Conservation (phyloP, 2,329 filamentous ascomycete species). For the Lachnellula subtilissima region DNA sequence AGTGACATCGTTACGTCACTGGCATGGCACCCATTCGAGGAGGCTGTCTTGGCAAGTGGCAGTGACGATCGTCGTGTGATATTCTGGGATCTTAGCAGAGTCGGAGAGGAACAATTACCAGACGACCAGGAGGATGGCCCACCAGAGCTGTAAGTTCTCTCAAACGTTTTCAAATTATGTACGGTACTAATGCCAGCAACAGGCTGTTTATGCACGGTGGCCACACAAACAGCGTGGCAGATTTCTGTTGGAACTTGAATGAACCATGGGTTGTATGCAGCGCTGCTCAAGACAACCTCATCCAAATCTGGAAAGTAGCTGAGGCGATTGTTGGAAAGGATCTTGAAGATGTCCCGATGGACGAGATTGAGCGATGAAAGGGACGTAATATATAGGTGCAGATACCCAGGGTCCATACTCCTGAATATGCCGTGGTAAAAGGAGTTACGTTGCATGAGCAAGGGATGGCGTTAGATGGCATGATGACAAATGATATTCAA, state of each 20-base stretch:
- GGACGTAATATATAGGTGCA: slow-evolving; percentile 6
- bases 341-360: slow-evolving; percentile 67
- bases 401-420: slow-evolving; percentile 13
- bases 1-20: slow-evolving; percentile 85
- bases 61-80: slow-evolving; percentile 91
- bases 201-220: slow-evolving; percentile 98
- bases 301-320: slow-evolving; percentile 90
- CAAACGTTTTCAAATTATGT: background rate
- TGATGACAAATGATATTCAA: background rate
- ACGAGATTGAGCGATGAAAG: slow-evolving; percentile 63
- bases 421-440: background rate
- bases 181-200: slow-evolving; percentile 5
- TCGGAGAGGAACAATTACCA: slow-evolving; percentile 89
- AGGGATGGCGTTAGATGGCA: background rate
- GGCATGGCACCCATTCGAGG: slow-evolving; percentile 90
- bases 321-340: slow-evolving; percentile 77
- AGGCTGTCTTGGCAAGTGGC: slow-evolving; percentile 81
- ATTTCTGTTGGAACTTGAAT: slow-evolving; percentile 97
- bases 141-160: slow-evolving; percentile 73
- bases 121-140: slow-evolving; percentile 94
- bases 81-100: slow-evolving; percentile 91
- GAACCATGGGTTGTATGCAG: slow-evolving; percentile 96
- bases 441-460: background rate
- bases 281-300: slow-evolving; percentile 91
- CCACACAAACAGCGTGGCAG: slow-evolving; percentile 92